phyloP scores from a whole-genome alignment of 139 green algal species.

The Micractinium conductrix region DNA sequence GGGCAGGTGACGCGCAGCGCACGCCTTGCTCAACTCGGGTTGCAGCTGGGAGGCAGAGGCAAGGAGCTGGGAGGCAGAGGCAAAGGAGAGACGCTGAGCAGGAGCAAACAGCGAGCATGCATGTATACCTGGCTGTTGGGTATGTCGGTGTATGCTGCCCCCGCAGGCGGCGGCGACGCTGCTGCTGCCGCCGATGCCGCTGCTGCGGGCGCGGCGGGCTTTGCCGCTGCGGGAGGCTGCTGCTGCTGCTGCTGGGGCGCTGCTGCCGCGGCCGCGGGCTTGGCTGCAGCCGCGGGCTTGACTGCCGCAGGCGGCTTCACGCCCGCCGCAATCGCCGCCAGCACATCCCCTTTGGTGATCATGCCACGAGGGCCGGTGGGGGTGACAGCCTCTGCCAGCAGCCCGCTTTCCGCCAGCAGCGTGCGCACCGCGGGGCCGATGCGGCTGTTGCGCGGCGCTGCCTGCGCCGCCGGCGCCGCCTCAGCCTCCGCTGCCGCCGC shows the following conservation, averaged over 20 bases:
- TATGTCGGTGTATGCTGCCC: conserved; percentile 67
- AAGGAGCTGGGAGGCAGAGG: too few relatives aligned
- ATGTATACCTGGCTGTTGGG: conserved; percentile 79
- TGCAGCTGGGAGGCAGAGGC: too few relatives aligned
- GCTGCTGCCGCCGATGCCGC: conserved; percentile 1
- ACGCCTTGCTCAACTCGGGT: too few relatives aligned
- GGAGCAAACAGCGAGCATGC: too few relatives aligned
- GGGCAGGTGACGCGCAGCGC: too few relatives aligned
- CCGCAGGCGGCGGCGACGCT: conserved; percentile 10
- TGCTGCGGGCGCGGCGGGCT: conserved; percentile 18
- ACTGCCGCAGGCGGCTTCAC: conserved; percentile 4
- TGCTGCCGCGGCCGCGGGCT: conserved; percentile 5
- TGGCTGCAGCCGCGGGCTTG: conserved; percentile 6
- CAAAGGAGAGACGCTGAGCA: too few relatives aligned
- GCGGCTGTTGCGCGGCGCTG: conserved; percentile 38
- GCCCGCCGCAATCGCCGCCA: conserved; percentile 73
- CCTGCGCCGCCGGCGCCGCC: not conserved
- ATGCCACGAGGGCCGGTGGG: conserved; percentile 81
- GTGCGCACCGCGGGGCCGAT: conserved; percentile 75
- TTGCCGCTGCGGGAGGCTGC: conserved; percentile 22
- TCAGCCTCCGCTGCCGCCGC: not conserved
- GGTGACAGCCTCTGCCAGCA: conserved; percentile 46
- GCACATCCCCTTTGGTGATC: conserved; percentile 91
- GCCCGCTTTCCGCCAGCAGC: conserved; percentile 59
- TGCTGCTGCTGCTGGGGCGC: conserved; percentile 28